Conservation (phyloP, 2,329 filamentous ascomycete species). For the Monosporascus sp. region DNA sequence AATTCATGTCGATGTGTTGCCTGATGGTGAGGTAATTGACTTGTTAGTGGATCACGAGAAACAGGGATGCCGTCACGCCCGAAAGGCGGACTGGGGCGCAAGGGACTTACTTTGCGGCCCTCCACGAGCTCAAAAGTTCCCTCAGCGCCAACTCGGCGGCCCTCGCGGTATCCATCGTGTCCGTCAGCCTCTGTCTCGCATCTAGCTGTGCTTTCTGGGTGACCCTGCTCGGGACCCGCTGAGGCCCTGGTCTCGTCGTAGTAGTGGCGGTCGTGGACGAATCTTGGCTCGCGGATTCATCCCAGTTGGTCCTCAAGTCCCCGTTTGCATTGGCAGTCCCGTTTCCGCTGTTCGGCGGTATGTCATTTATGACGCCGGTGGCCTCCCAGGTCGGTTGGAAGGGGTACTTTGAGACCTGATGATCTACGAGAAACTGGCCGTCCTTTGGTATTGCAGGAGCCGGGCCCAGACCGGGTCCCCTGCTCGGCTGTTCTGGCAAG, state of each 20-base stretch:
- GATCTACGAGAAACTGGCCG: constrained; percentile 37
- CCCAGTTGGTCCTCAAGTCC: constrained; percentile 34
- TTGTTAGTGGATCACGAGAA: constrained; percentile 9
- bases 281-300: constrained; percentile 29
- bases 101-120: constrained; percentile 70
- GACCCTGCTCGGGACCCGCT: constrained; percentile 42
- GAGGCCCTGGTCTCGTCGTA: constrained; percentile 28
- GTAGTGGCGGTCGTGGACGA: constrained; percentile 6
- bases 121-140: constrained; percentile 75
- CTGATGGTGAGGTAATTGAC: constrained; percentile 28
- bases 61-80: not conserved
- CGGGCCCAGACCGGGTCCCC: constrained; percentile 25
- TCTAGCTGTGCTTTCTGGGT: constrained; percentile 59
- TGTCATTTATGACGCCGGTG: constrained; percentile 73
- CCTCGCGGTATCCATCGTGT: constrained; percentile 72
- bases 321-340: constrained; percentile 29
- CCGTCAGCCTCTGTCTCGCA: constrained; percentile 56
- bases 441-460: constrained; percentile 38
- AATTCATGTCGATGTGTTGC: constrained; percentile 49
- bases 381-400: constrained; percentile 65
- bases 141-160: constrained; percentile 81
- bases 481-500: constrained; percentile 26
- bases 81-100: not conserved
- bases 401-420: constrained; percentile 49
- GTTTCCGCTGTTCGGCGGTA: constrained; percentile 37